Base-by-base conservation (phyloP, 768 basidiomycete species). In the Mycena indigotica region DNA sequence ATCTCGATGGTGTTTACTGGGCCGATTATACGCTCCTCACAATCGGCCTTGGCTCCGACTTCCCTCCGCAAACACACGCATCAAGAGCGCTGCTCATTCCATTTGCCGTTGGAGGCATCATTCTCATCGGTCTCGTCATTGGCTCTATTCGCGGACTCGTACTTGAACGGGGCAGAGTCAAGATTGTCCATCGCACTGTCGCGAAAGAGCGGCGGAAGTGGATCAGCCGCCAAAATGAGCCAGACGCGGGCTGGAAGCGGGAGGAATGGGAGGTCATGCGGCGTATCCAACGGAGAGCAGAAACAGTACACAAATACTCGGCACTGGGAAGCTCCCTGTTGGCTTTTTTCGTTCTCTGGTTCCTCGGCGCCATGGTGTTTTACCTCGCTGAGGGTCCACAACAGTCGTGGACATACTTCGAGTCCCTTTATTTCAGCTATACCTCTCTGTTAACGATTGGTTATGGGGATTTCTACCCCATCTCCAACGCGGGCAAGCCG, bases 11-110 rank as follows among this genome's bases (percentile, higher is more conserved):
- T 2, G 56, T 79, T 0, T 78, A 77, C 57, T 77, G 75, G 76
- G 75, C 74, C 1, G 73, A 77, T 52, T 79, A 78, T 55, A 76
- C 77, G 1, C 66, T 78, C 15, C 64, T 78, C 29, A 78, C 76
- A 0, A 72, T 77, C 41, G 76, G 77, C 1, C 65, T 78, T 4
- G 77, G 76, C 3, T 66, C 72, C 2, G 76, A 77, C 59, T 77
- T 77, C 48, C 73, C 73, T 3, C 65, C 73, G 0, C 56, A 50
- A 12, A 71, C 62, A 5, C 67, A 68, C 3, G 56, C 63, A 0
- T 68, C 62, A 3, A 57, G 70, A 25, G 71, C 68, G 44, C 57
- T 78, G 1, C 58, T 77, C 19, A 73, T 79, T 2, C 77, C 77
- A 0, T 77, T 74, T 38, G 69, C 74, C 1, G 74, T 73, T 0